Evolutionary conservation across 108 stramenopile species (phyloP), one percentile per base, ranked within the genome.

Genomic region (Cyclostephanos invisitatus): DNA sequence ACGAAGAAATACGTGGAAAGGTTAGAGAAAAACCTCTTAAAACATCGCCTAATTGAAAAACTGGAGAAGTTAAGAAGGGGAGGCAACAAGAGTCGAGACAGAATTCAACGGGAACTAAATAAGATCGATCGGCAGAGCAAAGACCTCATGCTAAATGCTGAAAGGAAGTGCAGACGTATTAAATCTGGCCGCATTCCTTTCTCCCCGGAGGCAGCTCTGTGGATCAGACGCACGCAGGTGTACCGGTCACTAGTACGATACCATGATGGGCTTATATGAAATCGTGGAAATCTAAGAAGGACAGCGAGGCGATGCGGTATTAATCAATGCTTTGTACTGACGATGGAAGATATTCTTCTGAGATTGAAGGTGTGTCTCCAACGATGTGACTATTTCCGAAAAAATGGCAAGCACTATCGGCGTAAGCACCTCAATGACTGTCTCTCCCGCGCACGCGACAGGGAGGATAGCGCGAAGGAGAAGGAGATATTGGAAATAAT

Each of bases 81-180:
- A 32, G 32, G 32, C 4, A 32, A 2, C 32, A 32, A 32, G 3
- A 3, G 32, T 32, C 32, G 4, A 32, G 32, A 32, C 32, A 32
- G 2, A 2, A 4, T 4, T 32, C 35, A 37, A 14, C 5, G 18
- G 37, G 20, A 55, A 22, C 4, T 68, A 14, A 35, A 68, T 38
- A 55, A 9, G 27, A 56, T 55, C 14, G 51, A 55, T 36, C 11
- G 49, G 21, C 53, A 68, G 5, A 38, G n/a, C 5, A 18, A 20
- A 7, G n/a, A 40, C 1, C 55, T 37, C 49, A n/a, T 37, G 51
- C 4, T n/a, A 6, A 17, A 37, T 18, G 51, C 53, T 7, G 53
- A 55, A 55, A 68, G 55, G 67, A 68, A 68, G 29, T 68, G 67
- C 5, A 11, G 51, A 37, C 32, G 32, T 17, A 55, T 68, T 4